Conservation (phyloP, 2,329 filamentous ascomycete genomes). For the Thermothelomyces thermophilus region DNA sequence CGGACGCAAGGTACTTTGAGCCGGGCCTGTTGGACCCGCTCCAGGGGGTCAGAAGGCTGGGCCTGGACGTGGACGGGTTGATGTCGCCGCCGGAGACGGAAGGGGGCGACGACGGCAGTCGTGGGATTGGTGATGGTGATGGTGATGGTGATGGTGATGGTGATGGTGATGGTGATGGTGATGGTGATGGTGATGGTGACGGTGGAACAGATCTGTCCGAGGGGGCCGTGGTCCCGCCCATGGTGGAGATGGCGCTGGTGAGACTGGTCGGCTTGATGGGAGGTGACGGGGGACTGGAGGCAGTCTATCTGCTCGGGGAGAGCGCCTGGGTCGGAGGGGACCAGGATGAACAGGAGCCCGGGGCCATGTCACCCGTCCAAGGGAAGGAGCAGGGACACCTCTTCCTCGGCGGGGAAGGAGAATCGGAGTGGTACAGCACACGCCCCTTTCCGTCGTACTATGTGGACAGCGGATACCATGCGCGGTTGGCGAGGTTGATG, state of each 20-base stretch:
- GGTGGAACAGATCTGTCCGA: background rate
- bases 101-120: background rate
- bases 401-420: background rate
- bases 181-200: background rate
- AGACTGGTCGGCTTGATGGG: background rate
- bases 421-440: slow-evolving; percentile 6
- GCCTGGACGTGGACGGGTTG: slow-evolving; percentile 2
- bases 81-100: background rate
- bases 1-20: background rate
- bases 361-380: background rate
- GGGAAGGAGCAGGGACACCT: background rate
- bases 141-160: background rate
- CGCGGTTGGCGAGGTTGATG: background rate
- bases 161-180: background rate
- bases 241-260: background rate
- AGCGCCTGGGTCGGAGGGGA: background rate
- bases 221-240: background rate
- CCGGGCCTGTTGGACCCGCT: background rate
- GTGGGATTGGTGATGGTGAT: background rate
- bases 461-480: background rate
- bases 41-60: background rate
- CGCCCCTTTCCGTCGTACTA: slow-evolving; percentile 1
- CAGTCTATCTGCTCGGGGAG: background rate
- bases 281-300: background rate
- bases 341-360: background rate